Evolutionary conservation across 1,284 basidiomycete genomes (phyloP).

Genomic region (Sporisorium graminicola): DNA sequence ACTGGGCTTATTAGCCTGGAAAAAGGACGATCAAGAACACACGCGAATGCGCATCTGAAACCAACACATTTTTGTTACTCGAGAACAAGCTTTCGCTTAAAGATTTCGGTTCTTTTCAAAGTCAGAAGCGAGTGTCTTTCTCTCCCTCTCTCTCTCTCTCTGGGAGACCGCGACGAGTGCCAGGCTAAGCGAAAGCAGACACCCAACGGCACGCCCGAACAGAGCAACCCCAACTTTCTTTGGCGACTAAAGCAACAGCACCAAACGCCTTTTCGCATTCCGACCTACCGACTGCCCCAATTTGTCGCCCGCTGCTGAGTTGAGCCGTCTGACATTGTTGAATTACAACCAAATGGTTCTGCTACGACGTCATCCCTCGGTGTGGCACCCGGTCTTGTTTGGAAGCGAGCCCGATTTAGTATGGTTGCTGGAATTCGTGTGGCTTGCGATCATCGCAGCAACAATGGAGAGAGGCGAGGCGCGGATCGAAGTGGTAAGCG

Average conservation of each 20-base stretch:
- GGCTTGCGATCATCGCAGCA: constrained; percentile 7
- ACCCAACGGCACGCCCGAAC: background rate
- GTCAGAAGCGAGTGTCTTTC: constrained; percentile 3
- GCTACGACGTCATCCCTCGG: constrained; percentile 23
- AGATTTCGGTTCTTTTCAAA: background rate
- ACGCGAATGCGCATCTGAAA: constrained; percentile 6
- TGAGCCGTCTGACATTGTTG: too few species aligned
- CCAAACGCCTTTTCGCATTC: constrained; percentile 7
- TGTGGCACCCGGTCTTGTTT: background rate
- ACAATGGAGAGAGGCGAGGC: too few species aligned
- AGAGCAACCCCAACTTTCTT: too few species aligned
- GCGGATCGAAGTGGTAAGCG: too few species aligned
- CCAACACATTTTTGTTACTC: background rate
- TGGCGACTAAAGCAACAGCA: background rate
- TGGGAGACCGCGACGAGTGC: constrained; percentile 16
- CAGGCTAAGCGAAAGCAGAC: background rate
- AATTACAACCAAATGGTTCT: background rate
- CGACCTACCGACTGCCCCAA: background rate
- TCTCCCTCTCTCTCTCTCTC: background rate
- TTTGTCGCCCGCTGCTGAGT: too few species aligned
- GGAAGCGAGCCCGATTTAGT: constrained; percentile 11
- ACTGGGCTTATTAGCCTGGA: background rate
- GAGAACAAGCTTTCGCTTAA: constrained; percentile 12
- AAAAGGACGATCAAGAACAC: too few species aligned
- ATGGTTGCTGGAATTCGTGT: background rate